Evolutionary conservation across 1,284 basidiomycete species (phyloP).

Genomic region (Crucibulum parvulum): DNA sequence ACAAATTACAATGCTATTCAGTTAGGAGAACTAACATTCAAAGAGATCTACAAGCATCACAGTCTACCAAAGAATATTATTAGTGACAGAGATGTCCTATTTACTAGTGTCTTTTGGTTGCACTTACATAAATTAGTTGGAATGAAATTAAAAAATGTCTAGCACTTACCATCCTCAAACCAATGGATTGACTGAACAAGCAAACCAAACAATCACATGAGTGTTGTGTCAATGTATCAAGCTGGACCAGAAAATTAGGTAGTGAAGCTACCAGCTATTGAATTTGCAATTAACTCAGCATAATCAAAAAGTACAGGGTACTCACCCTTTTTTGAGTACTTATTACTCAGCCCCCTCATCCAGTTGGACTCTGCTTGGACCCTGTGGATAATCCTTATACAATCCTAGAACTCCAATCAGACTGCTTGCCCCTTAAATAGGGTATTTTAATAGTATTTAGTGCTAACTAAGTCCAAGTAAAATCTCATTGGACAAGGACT

Average conservation of each 20-base stretch:
- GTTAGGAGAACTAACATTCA: conserved; percentile 42
- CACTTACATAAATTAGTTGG: conserved; percentile 32
- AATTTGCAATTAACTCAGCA: conserved; percentile 28
- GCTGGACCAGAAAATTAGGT: conserved; percentile 25
- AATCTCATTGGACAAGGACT: too few species aligned
- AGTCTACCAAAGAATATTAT: conserved; percentile 44
- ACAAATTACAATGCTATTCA: conserved; percentile 36
- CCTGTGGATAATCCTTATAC: too few species aligned
- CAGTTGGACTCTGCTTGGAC: too few species aligned
- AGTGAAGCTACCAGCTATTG: conserved; percentile 17
- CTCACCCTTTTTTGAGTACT: conserved; percentile 27
- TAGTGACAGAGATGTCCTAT: conserved; percentile 45
- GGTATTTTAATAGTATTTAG: too few species aligned
- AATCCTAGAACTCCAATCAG: too few species aligned
- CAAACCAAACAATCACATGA: conserved; percentile 4
- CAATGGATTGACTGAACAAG: not conserved
- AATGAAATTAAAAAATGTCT: conserved; percentile 36
- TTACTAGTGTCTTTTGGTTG: conserved; percentile 48
- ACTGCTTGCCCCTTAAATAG: too few species aligned
- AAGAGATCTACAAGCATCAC: conserved; percentile 40
- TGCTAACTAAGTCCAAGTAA: too few species aligned
- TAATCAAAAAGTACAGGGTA: conserved; percentile 39
- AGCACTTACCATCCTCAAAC: conserved; percentile 50
- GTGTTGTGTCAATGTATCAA: conserved; percentile 20
- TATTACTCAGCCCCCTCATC: too few species aligned